These are phyloP conservation scores for Salix suchowensis DNA, from an alignment of 345 rosid species.

Conservation along the genomic window DNA sequence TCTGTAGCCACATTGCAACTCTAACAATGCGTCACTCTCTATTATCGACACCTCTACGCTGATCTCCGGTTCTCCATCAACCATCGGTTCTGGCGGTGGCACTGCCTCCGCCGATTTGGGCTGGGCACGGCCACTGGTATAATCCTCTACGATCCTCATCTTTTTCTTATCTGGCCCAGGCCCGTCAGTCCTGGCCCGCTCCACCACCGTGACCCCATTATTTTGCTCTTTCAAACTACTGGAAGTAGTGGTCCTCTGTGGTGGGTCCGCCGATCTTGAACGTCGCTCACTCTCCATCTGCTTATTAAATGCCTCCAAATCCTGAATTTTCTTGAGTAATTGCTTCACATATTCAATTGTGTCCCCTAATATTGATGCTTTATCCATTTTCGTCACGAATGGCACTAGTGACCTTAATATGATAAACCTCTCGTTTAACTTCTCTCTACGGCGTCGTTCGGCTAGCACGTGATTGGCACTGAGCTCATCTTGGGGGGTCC, in stretches of 20 bases:
- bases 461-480: slow-evolving; percentile 90
- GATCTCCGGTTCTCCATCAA: slow-evolving; percentile 10
- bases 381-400: slow-evolving; percentile 96
- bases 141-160: slow-evolving; percentile 44
- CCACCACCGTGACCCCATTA: slow-evolving; percentile 24
- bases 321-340: slow-evolving; percentile 69
- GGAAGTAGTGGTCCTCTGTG: slow-evolving; percentile 10
- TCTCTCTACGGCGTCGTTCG: slow-evolving; percentile 91
- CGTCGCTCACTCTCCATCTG: slow-evolving; percentile 49
- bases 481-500: slow-evolving; percentile 54
- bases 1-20: slow-evolving; percentile 62
- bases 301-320: slow-evolving; percentile 51
- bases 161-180: slow-evolving; percentile 46
- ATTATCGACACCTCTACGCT: slow-evolving; percentile 88
- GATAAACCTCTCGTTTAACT: slow-evolving; percentile 82
- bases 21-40: slow-evolving; percentile 76
- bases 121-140: slow-evolving; percentile 31
- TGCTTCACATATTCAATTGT: slow-evolving; percentile 94
- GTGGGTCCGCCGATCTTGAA: slow-evolving; percentile 28
- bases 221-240: slow-evolving; percentile 38
- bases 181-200: slow-evolving; percentile 31
- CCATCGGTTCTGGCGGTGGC: not conserved
- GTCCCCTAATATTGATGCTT: slow-evolving; percentile 92
- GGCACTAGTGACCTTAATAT: slow-evolving; percentile 81
- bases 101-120: slow-evolving; percentile 36